Conservation (phyloP, 1,284 basidiomycete species). For the Moniliella sp. region DNA sequence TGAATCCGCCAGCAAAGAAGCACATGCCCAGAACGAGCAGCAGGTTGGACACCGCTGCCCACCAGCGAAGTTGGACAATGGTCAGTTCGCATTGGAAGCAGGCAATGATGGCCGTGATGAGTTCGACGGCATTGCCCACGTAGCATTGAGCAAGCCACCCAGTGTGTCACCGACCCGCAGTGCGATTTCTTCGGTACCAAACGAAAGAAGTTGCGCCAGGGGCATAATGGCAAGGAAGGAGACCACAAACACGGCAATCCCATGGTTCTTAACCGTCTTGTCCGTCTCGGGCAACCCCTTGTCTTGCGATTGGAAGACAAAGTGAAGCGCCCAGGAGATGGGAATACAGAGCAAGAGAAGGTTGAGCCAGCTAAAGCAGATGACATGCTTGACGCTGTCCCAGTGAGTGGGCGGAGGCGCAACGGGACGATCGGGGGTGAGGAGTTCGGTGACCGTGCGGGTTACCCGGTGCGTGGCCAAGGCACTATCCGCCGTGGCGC, state of each 20-base stretch:
- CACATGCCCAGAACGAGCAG: constrained; percentile 19
- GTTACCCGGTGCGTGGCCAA: no score
- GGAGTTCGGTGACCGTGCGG: no score
- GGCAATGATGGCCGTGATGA: constrained; percentile 25
- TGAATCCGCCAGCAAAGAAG: constrained; percentile 19
- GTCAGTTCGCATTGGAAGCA: constrained; percentile 23
- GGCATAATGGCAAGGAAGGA: constrained; percentile 25
- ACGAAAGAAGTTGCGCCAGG: constrained; percentile 16
- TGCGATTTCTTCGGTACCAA: constrained; percentile 21
- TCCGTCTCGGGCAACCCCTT: no score
- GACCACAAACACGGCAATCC: constrained; percentile 16
- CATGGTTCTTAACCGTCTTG: constrained; percentile 10
- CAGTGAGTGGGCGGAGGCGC: no score
- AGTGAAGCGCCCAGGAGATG: constrained; percentile 17
- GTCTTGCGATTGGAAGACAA: no score
- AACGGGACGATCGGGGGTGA: no score
- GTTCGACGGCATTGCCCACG: constrained; percentile 21
- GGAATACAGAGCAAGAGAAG: constrained; percentile 18
- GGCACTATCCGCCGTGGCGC: no score
- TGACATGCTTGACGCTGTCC: no score
- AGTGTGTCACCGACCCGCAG: constrained; percentile 22
- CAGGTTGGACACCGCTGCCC: constrained; percentile 20
- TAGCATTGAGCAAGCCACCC: constrained; percentile 24
- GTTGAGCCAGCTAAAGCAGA: constrained; percentile 9
- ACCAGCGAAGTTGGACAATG: constrained; percentile 22